These are phyloP conservation scores for Aspergillus chevalieri DNA, from an alignment of 2,329 filamentous ascomycete species.

Conservation along the genomic window DNA sequence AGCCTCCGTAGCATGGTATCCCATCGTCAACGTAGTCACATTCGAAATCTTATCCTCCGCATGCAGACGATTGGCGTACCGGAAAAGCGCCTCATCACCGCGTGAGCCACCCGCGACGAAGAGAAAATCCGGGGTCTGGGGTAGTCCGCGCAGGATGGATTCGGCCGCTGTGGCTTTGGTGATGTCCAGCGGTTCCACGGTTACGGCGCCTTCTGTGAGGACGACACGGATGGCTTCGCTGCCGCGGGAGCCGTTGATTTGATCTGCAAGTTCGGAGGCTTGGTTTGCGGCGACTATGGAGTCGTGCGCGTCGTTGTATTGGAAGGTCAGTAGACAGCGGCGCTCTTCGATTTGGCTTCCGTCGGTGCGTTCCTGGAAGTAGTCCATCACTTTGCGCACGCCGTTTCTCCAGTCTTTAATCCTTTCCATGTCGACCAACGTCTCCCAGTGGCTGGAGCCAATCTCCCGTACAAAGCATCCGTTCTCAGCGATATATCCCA, in stretches of 20 bases:
- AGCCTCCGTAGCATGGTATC: constrained; percentile 78
- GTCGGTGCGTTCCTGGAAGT: constrained; percentile 83
- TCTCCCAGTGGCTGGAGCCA: constrained; percentile 61
- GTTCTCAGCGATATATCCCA: constrained; percentile 88
- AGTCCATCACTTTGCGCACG: constrained; percentile 73
- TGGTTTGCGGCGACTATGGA: constrained; percentile 69
- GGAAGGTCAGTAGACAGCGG: constrained; percentile 79
- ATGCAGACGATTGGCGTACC: constrained; percentile 78
- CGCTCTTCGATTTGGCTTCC: constrained; percentile 79
- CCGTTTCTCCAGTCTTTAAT: constrained; percentile 74
- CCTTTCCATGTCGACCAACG: constrained; percentile 64
- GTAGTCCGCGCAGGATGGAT: constrained; percentile 59
- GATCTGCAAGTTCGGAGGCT: constrained; percentile 80
- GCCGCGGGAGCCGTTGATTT: constrained; percentile 88
- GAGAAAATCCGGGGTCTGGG: constrained; percentile 68
- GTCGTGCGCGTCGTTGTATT: constrained; percentile 74
- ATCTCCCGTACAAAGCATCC: constrained; percentile 77
- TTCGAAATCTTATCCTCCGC: constrained; percentile 53
- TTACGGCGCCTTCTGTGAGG: constrained; percentile 69
- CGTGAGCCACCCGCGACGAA: constrained; percentile 83
- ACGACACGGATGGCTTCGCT: constrained; percentile 76
- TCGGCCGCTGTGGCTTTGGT: constrained; percentile 77
- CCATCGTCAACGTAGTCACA: constrained; percentile 77
- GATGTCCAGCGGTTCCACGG: constrained; percentile 78
- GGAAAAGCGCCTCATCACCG: constrained; percentile 84